A percentile compares a stretch with the other conserved stretches of the same genome.
Evolutionary conservation across 768 basidiomycete species (phyloP).

Genomic region (Amyloporia xantha): DNA sequence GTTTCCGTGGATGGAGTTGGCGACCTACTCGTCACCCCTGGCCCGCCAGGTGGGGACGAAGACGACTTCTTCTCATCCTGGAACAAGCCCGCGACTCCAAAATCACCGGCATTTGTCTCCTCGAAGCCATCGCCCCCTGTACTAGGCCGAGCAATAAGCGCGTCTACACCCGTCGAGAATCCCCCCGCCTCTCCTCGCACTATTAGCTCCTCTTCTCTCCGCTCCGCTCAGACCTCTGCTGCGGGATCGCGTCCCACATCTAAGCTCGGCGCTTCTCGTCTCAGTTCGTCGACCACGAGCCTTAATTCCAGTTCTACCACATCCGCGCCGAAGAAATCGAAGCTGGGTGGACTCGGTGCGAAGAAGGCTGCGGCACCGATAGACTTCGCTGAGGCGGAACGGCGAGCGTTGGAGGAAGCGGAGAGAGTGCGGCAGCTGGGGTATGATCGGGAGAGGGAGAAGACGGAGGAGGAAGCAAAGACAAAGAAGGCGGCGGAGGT

Average conservation of each 20-base stretch:
- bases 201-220: constrained; percentile 57
- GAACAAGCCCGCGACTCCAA: constrained; percentile 65
- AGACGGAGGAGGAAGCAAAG: constrained; percentile 62
- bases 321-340: constrained; percentile 50
- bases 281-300: constrained; percentile 34
- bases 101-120: constrained; percentile 22
- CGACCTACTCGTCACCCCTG: constrained; percentile 20
- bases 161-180: constrained; percentile 21
- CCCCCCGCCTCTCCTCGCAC: constrained; percentile 43
- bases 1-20: constrained; percentile 75
- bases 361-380: constrained; percentile 76
- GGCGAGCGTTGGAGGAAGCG: constrained; percentile 85
- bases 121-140: constrained; percentile 48
- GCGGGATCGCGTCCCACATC: constrained; percentile 23
- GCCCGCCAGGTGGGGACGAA: constrained; percentile 41
- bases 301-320: constrained; percentile 22
- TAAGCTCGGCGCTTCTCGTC: constrained; percentile 37
- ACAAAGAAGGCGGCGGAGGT: constrained; percentile 34
- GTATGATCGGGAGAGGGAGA: constrained; percentile 81
- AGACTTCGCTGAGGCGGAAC: constrained; percentile 92
- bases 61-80: constrained; percentile 98
- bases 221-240: constrained; percentile 35
- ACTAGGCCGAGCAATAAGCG: constrained; percentile 42
- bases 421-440: constrained; percentile 89
- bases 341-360: constrained; percentile 77